Evolutionary conservation across 805 yeast genomes (phyloP).

Genomic region (Saitoella complicata): DNA sequence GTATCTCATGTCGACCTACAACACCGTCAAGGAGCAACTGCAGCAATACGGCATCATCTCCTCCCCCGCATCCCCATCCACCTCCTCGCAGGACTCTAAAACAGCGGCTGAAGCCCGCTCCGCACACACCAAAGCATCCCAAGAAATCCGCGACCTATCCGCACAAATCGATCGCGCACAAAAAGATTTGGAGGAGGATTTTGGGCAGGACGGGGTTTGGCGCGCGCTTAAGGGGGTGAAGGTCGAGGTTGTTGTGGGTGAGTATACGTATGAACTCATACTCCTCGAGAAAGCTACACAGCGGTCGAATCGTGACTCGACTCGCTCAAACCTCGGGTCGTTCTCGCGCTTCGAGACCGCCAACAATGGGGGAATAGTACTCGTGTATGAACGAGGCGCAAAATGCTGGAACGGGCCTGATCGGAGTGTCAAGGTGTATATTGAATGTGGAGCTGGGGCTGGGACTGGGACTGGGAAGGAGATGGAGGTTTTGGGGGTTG

Average conservation of each 20-base stretch:
- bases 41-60: too few relatives aligned
- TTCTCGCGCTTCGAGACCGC: constrained; percentile 12
- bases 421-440: constrained; percentile 47
- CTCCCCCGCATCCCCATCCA: neutral
- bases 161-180: constrained; percentile 3
- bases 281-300: constrained; percentile 43
- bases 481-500: constrained; percentile 42
- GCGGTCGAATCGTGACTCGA: constrained; percentile 27
- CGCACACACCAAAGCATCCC: neutral
- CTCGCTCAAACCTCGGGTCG: constrained; percentile 36
- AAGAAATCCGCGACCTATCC: neutral
- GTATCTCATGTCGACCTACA: too few relatives aligned
- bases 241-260: constrained; percentile 40
- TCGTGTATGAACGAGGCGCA: constrained; percentile 42
- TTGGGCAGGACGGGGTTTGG: constrained; percentile 51
- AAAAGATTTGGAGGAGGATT: constrained; percentile 13
- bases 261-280: constrained; percentile 51
- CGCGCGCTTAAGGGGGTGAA: constrained; percentile 39
- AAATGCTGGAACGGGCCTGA: constrained; percentile 91
- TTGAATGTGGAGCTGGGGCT: constrained; percentile 61
- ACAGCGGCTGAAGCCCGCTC: neutral
- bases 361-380: neutral
- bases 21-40: too few relatives aligned
- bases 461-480: too few relatives aligned
- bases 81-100: neutral